A percentile compares a stretch with the other conserved stretches of the same genome.
Evolutionary conservation across 495 filamentous ascomycete genomes (phyloP).

Genomic region (Friedmanniomyces endolithicus): DNA sequence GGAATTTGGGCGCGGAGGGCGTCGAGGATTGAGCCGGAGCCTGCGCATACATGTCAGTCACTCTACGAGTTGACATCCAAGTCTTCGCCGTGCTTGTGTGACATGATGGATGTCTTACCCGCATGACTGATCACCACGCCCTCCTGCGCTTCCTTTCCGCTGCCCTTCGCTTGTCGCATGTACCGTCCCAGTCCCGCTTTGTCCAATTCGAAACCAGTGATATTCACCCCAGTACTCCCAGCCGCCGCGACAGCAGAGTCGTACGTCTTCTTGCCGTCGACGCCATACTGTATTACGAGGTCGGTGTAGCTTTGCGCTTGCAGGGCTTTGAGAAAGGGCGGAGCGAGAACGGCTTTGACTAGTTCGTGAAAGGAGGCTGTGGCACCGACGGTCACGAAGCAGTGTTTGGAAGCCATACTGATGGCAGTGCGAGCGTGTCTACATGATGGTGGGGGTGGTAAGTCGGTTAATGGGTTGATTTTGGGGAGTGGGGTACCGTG

Average conservation of each 20-base stretch:
- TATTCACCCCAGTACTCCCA: conserved; percentile 31
- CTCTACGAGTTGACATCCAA: too few relatives aligned
- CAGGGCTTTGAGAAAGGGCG: conserved; percentile 48
- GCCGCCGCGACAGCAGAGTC: conserved; percentile 27
- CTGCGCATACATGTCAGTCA: conserved; percentile 31
- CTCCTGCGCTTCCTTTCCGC: conserved; percentile 23
- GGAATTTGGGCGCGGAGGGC: conserved; percentile 54
- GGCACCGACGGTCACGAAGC: conserved; percentile 82
- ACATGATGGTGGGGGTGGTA: background rate
- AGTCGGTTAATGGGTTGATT: background rate
- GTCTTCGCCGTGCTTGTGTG: too few relatives aligned
- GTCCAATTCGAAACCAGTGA: conserved; percentile 56
- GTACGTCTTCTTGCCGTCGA: conserved; percentile 39
- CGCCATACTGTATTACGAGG: conserved; percentile 67
- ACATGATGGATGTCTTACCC: conserved; percentile 45
- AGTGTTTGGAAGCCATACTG: conserved; percentile 30
- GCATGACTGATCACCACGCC: conserved; percentile 81
- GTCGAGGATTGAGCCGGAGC: conserved; percentile 80
- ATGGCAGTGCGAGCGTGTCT: background rate
- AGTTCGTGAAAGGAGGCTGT: conserved; percentile 72
- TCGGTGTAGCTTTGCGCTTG: conserved; percentile 44
- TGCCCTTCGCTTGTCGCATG: conserved; percentile 40
- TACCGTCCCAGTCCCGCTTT: conserved; percentile 42
- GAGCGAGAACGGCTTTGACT: conserved; percentile 49
- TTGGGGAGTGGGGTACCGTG: background rate